phyloP scores from a whole-genome alignment of 345 rosid species.

The Eutrema heterophyllum region DNA sequence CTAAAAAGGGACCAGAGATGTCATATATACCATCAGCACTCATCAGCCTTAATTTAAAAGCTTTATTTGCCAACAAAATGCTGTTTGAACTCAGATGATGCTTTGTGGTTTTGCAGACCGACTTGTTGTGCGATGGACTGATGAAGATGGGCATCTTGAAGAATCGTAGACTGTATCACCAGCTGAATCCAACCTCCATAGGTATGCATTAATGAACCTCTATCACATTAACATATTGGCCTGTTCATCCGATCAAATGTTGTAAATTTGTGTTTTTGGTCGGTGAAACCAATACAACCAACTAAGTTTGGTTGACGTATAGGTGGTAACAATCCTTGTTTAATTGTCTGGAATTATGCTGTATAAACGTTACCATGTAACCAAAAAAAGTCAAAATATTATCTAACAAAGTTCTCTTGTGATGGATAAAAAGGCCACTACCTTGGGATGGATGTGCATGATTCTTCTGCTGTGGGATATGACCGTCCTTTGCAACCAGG shows the following conservation, averaged over 20 bases:
- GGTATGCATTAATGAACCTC: conserved; percentile 39
- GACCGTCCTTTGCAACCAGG: conserved; percentile 83
- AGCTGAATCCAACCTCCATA: conserved; percentile 90
- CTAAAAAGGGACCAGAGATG: neutral
- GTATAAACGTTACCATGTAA: neutral
- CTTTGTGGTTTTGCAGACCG: conserved; percentile 47
- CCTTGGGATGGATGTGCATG: conserved; percentile 98
- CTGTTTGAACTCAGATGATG: neutral
- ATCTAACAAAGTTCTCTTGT: conserved; percentile 20
- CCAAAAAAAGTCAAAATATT: neutral
- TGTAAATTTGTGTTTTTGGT: neutral
- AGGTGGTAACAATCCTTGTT: conserved; percentile 2
- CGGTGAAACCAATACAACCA: neutral
- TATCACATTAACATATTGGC: neutral
- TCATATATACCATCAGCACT: neutral
- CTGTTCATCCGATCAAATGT: neutral
- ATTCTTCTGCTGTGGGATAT: conserved; percentile 65
- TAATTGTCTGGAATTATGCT: neutral
- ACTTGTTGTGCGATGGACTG: conserved; percentile 64
- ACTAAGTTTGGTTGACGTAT: neutral
- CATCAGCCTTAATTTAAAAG: neutral
- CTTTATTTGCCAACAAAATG: neutral
- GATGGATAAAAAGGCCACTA: conserved; percentile 67
- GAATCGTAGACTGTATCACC: conserved; percentile 46
- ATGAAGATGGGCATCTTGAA: conserved; percentile 75